Evolutionary conservation across 2,329 filamentous ascomycete species (phyloP).

Genomic region (Lachnellula occidentalis): DNA sequence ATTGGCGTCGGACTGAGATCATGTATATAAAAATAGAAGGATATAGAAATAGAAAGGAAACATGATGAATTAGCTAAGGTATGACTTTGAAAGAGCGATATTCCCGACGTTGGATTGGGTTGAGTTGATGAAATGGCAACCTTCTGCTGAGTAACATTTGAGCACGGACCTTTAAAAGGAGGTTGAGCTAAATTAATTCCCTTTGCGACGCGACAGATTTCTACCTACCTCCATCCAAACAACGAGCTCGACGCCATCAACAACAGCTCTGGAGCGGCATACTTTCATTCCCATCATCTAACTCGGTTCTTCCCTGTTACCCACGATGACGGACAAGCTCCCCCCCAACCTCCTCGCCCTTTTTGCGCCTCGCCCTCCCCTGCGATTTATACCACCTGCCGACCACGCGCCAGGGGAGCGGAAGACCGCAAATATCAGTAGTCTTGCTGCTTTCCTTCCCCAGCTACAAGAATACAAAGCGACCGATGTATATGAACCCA

Average conservation of each 20-base stretch:
- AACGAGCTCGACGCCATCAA: constrained; percentile 6
- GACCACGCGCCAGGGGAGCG: constrained; percentile 81
- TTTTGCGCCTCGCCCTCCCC: constrained; percentile 87
- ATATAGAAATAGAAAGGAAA: no score
- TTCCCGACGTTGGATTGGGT: no score
- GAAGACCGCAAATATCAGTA: constrained; percentile 65
- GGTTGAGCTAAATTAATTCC: constrained; percentile 4
- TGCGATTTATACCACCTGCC: constrained; percentile 80
- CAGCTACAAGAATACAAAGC: constrained; percentile 73
- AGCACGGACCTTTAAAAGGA: no score
- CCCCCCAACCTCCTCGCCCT: constrained; percentile 88
- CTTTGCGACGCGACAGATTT: constrained; percentile 14
- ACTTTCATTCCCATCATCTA: constrained; percentile 7
- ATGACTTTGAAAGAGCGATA: no score
- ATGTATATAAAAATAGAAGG: no score
- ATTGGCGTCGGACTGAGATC: no score
- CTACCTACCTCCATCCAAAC: neutral
- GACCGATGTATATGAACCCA: constrained; percentile 69
- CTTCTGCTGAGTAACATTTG: no score
- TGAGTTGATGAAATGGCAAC: no score
- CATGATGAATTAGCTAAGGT: no score
- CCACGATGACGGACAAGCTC: constrained; percentile 88
- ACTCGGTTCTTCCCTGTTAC: neutral
- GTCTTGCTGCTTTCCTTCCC: constrained; percentile 69
- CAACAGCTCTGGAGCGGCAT: constrained; percentile 11